Base-by-base conservation (phyloP, 2,329 filamentous ascomycete genomes). In the Trichoderma guizhouense region DNA sequence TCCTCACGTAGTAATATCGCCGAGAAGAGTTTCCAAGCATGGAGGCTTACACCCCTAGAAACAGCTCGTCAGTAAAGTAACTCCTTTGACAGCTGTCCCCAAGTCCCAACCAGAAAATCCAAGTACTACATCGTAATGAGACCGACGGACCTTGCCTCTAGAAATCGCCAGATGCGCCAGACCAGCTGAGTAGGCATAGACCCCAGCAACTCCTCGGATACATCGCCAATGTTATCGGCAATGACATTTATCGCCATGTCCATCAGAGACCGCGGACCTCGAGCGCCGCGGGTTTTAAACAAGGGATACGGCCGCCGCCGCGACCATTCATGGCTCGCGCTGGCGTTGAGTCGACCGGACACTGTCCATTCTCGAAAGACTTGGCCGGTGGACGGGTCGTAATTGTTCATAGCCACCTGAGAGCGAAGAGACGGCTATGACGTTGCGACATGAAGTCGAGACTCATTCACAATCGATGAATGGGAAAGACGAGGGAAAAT, bases 1-100 rank as follows among this genome's bases (percentile, higher is more conserved):
- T 81, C 79, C 30, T 78, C 79, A 24, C 75, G 73, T 51, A 81
- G 75, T 21, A 83, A 72, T 6, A 78, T 71, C 26, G 79, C 78
- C 3, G 81, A 83, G 39, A 84, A 79, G 6, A 82, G 74, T 71
- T 79, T 83, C 82, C 82, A 84, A 1, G 80, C 82, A 63, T 84
- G 81, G 24, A 84, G 76, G 68, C 79, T 81, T 14, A 79, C 77
- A 4, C 82, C 81, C 73, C 81, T 82, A 58, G 15, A 34, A n/a
- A 8, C 12, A 53, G 12, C 30, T 61, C 26, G 57, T 72, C 61
- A 72, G 70, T 24, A 62, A 28, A 72, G 70, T 24, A 62, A 28
- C 5, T n/a, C 24, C 24, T 47, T 26, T 18, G 9, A 7, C 24
- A 47, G 21, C 4, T 24, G 7, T 14, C n/a, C 7, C 32, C 3